A percentile compares a stretch with the other conserved stretches of the same genome.
Conservation (phyloP, 352 stramenopile genomes). For the Globisporangium sylvaticum region DNA sequence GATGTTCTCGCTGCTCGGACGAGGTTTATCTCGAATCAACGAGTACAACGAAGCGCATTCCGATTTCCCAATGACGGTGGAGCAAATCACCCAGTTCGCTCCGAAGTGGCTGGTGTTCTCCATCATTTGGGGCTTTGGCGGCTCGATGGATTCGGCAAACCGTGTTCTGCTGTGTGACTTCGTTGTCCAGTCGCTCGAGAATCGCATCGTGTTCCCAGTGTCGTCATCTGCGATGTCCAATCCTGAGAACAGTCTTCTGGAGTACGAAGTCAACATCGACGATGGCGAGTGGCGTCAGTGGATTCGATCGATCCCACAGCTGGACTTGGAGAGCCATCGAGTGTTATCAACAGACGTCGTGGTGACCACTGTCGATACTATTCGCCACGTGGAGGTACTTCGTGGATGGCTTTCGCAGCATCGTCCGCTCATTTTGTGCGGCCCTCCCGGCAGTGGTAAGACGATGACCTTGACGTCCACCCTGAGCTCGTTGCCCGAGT, state of each 20-base stretch:
- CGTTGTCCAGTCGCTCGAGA: conserved; percentile 84
- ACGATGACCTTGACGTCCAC: conserved; percentile 99
- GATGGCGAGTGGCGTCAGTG: conserved; percentile 97
- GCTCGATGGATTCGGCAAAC: conserved; percentile 93
- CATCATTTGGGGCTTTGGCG: conserved; percentile 98
- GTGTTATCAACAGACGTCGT: conserved; percentile 97
- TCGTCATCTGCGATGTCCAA: conserved; percentile 36
- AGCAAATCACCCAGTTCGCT: conserved; percentile 96
- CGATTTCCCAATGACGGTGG: conserved; percentile 96
- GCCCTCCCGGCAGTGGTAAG: conserved; percentile 98
- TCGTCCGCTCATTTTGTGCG: conserved; percentile 96
- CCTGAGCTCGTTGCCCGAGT: conserved; percentile 96
- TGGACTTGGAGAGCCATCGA: conserved; percentile 98
- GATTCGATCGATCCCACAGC: conserved; percentile 93
- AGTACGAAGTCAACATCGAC: conserved; percentile 96
- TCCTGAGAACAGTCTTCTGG: conserved; percentile 85
- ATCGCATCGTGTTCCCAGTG: conserved; percentile 86
- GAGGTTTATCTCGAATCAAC: conserved; percentile 92
- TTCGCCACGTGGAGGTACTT: conserved; percentile 98
- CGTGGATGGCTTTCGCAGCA: conserved; percentile 96
- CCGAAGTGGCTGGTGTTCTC: conserved; percentile 98
- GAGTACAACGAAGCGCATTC: conserved; percentile 99
- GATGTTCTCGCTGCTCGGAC: conserved; percentile 94
- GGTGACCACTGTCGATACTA: conserved; percentile 99
- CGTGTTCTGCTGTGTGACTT: conserved; percentile 91